A percentile compares a stretch with the other conserved stretches of the same genome.
Conservation (phyloP, 2,329 filamentous ascomycete species). For the Talaromyces sp. region DNA sequence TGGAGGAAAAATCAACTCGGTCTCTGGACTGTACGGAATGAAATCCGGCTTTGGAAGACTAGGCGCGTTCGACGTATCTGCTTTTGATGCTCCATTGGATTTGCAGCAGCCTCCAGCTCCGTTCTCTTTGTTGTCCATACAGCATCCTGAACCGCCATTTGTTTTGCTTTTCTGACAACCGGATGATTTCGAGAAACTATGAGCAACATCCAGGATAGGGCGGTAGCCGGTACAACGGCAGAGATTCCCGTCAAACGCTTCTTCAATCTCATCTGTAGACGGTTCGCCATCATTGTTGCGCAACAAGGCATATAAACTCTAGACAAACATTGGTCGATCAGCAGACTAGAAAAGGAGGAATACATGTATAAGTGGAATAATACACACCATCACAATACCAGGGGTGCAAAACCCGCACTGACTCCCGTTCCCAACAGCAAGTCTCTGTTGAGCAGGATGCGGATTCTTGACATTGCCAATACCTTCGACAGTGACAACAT, state of each 20-base stretch:
- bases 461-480: constrained; percentile 84
- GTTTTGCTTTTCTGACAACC: constrained; percentile 52
- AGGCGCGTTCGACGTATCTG: constrained; percentile 31
- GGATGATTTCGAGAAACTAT: constrained; percentile 63
- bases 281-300: constrained; percentile 70
- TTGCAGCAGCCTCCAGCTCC: constrained; percentile 65
- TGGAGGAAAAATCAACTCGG: constrained; percentile 91
- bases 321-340: constrained; percentile 12
- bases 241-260: constrained; percentile 94
- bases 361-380: not conserved
- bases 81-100: constrained; percentile 33
- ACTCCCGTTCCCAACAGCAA: constrained; percentile 85
- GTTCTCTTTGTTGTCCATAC: constrained; percentile 59
- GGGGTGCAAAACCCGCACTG: constrained; percentile 97
- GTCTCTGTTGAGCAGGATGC: constrained; percentile 83
- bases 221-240: constrained; percentile 94
- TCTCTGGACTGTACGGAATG: constrained; percentile 89
- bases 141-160: constrained; percentile 63
- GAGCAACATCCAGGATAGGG: constrained; percentile 88
- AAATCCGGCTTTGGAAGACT: constrained; percentile 82
- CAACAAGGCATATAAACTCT: constrained; percentile 86
- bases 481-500: constrained; percentile 95
- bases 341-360: not conserved
- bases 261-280: constrained; percentile 78
- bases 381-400: constrained; percentile 78